Evolutionary conservation across 305 asterid species (phyloP).

Genomic region (Fraxinus nigra): DNA sequence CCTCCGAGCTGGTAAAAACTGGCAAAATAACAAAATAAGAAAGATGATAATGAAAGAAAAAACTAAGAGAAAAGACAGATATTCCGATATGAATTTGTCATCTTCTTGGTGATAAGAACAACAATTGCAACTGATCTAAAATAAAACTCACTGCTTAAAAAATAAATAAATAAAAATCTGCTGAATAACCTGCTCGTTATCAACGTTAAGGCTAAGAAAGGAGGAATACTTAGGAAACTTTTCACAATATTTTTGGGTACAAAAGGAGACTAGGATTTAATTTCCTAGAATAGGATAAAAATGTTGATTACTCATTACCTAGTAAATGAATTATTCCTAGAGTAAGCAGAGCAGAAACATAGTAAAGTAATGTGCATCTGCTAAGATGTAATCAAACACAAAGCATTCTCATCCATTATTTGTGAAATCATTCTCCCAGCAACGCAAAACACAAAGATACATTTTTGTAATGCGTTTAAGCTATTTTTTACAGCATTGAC

Average conservation of each 20-base stretch:
- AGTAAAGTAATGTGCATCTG: not conserved
- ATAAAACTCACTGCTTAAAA: not conserved
- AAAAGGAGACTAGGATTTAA: not conserved
- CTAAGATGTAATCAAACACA: not conserved
- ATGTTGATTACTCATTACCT: not conserved
- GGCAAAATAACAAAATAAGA: constrained; percentile 22
- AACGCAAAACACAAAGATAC: not conserved
- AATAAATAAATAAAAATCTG: not conserved
- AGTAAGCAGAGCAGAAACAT: not conserved
- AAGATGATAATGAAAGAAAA: not conserved
- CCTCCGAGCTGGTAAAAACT: constrained; percentile 79
- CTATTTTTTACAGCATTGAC: not conserved
- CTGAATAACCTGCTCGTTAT: not conserved
- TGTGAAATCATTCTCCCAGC: not conserved
- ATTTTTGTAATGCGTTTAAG: not conserved
- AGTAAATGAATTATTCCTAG: not conserved
- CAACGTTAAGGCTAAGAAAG: not conserved
- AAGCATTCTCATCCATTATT: not conserved
- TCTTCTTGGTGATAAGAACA: not conserved
- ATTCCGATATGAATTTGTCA: not conserved
- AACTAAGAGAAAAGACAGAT: not conserved
- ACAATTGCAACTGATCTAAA: not conserved
- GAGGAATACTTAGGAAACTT: not conserved
- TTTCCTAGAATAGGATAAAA: not conserved
- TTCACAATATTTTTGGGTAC: not conserved